Percentiles rank a stretch among this genome's conserved stretches.
Evolutionary conservation across 2,329 filamentous ascomycete genomes (phyloP).

Genomic region (Epichloe baconii): DNA sequence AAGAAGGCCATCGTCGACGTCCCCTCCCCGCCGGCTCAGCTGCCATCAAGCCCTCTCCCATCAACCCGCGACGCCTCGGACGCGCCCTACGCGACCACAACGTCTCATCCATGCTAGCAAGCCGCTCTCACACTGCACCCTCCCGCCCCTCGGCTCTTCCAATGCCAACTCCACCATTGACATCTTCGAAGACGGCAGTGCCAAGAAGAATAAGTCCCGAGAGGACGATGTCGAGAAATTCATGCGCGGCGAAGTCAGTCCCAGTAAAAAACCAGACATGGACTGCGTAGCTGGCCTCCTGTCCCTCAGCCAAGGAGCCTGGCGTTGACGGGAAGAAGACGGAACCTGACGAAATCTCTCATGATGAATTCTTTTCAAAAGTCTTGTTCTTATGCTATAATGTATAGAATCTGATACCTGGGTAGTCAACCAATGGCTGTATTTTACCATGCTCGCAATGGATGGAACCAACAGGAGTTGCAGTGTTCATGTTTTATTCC

Average conservation of each 20-base stretch:
- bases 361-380: background rate
- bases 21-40: slow-evolving; percentile 22
- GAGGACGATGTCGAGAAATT: slow-evolving; percentile 57
- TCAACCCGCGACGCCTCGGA: slow-evolving; percentile 27
- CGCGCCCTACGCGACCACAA: slow-evolving; percentile 29
- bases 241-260: slow-evolving; percentile 54
- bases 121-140: slow-evolving; percentile 29
- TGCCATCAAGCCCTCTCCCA: slow-evolving; percentile 9
- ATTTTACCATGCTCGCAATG: too few relatives aligned
- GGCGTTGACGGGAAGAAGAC: slow-evolving; percentile 40
- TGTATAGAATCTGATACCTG: background rate
- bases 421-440: too few relatives aligned
- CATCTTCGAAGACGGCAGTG: slow-evolving; percentile 39
- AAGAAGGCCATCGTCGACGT: slow-evolving; percentile 14
- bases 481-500: too few relatives aligned
- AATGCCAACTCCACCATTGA: slow-evolving; percentile 22
- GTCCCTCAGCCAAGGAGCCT: slow-evolving; percentile 84
- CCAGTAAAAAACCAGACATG: slow-evolving; percentile 66
- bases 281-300: slow-evolving; percentile 83
- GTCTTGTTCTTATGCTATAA: background rate
- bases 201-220: slow-evolving; percentile 9
- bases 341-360: too few relatives aligned
- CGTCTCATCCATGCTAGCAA: slow-evolving; percentile 19
- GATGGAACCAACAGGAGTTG: too few relatives aligned
- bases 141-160: slow-evolving; percentile 16